phyloP scores from a whole-genome alignment of 2,329 filamentous ascomycete genomes.

The Botrytis sinoallii region DNA sequence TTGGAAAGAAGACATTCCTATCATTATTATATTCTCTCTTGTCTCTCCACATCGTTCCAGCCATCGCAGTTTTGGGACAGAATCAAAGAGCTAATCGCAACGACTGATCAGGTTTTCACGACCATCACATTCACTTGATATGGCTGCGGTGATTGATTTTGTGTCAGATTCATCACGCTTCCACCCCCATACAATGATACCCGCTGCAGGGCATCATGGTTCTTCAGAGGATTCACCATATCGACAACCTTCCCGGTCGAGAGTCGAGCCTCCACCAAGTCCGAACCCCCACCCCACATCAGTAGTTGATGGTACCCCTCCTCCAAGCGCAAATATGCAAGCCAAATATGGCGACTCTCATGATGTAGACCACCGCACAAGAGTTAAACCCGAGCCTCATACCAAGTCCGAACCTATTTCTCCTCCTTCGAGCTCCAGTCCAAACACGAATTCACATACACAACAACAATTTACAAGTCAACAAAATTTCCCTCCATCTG shows the following conservation, averaged over 20 bases:
- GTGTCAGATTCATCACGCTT: conserved; percentile 69
- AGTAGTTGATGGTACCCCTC: conserved; percentile 28
- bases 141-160: conserved; percentile 69
- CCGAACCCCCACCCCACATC: conserved; percentile 29
- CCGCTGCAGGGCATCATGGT: conserved; percentile 43
- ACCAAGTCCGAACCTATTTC: conserved; percentile 30
- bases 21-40: conserved; percentile 7
- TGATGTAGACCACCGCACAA: conserved; percentile 19
- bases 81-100: conserved; percentile 27
- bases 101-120: conserved; percentile 27
- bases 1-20: background rate
- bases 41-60: conserved; percentile 8
- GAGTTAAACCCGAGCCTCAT: conserved; percentile 25
- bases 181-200: conserved; percentile 59
- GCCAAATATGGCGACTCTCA: conserved; percentile 21
- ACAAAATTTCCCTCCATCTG: conserved; percentile 28
- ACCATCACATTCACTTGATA: conserved; percentile 39
- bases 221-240: conserved; percentile 45
- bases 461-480: conserved; percentile 34
- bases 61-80: conserved; percentile 7
- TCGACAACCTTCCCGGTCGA: conserved; percentile 31
- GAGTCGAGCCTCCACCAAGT: conserved; percentile 33
- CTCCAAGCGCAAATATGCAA: conserved; percentile 26
- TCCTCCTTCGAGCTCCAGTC: conserved; percentile 35
- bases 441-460: conserved; percentile 25